Evolutionary conservation across 1,284 basidiomycete genomes (phyloP), one percentile per base, ranked within the genome.

Genomic region (Boletus subluridellus): DNA sequence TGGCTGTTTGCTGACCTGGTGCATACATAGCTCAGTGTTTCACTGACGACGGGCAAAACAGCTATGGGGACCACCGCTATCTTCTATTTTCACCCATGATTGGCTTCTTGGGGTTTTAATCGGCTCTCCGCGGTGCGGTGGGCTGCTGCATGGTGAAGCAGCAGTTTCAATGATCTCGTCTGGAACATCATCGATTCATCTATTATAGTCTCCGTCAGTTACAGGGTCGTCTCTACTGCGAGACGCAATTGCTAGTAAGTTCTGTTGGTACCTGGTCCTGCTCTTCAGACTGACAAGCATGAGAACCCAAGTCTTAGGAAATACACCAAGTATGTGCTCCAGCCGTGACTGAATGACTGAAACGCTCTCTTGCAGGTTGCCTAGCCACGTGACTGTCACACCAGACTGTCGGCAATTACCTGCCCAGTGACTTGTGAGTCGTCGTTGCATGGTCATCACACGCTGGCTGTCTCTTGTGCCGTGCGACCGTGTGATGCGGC

Each of bases 91-190:
- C 59, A 55, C 51, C 53, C 46, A 24, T 41, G 38, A 55, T 49
- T 52, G 15, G 45, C 38, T 60, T 68, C 60, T 56, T 59, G 60
- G 59, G 66, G 52, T 39, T 50, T 62, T 58, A 28, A 55, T 58
- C 68, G 66, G 68, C 55, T 54, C 49, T 71, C 66, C 70, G 67
- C 66, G 70, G 70, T 55, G 47, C 45, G 38, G 53, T 57, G 38
- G 34, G 54, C 26, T 53, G 24, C 34, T 55, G 57, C 41, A 49
- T 52, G 45, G 9, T 38, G 26, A 24, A 39, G 32, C 26, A 32
- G 49, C 37, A 35, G 26, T 28, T 46, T 49, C 64, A 11, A 52
- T 49, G 50, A 49, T 48, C 49, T 60, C 30, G 37, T 55, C 52
- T 64, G 63, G 55, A 64, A 68, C 61, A 24, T 62, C 46, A 44